Percentiles rank a stretch among this genome's conserved stretches.
Conservation (phyloP, 768 basidiomycete species). For the Naganishia friedmannii region DNA sequence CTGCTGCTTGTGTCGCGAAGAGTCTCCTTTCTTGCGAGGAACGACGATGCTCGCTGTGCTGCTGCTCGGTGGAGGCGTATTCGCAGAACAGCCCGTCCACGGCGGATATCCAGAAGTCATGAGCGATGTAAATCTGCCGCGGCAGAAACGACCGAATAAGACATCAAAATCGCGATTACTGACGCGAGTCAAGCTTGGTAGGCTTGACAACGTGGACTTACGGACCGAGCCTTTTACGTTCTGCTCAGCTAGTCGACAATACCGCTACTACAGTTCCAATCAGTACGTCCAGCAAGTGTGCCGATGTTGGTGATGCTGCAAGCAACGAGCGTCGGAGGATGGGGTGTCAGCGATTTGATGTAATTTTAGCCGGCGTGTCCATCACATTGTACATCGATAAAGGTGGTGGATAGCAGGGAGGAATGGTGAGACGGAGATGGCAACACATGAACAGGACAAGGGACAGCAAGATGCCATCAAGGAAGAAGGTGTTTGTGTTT, state of each 20-base stretch:
- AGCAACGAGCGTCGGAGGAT: not conserved
- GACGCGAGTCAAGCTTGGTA: not conserved
- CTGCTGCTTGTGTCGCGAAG: not conserved
- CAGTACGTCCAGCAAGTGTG: not conserved
- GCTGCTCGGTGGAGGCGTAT: constrained; percentile 18
- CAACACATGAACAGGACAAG: not conserved
- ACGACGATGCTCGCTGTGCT: constrained; percentile 2
- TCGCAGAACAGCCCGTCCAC: not conserved
- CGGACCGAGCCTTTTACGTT: not conserved
- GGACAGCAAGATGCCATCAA: not conserved
- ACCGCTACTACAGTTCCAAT: not conserved
- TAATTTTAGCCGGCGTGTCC: not conserved
- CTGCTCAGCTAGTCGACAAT: not conserved
- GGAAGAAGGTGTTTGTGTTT: too few relatives aligned
- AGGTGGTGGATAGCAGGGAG: not conserved
- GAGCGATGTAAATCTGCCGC: not conserved
- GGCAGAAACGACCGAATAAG: not conserved
- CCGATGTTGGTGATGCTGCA: not conserved
- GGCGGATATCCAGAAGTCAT: not conserved
- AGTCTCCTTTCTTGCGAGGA: not conserved
- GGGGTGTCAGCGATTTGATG: not conserved
- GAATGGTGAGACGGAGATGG: not conserved
- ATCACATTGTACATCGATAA: constrained; percentile 14
- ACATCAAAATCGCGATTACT: not conserved
- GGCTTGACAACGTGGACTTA: not conserved